Evolutionary conservation across 176 grass and related monocot species (phyloP).

Genomic region (Tillandsia fasciculata): DNA sequence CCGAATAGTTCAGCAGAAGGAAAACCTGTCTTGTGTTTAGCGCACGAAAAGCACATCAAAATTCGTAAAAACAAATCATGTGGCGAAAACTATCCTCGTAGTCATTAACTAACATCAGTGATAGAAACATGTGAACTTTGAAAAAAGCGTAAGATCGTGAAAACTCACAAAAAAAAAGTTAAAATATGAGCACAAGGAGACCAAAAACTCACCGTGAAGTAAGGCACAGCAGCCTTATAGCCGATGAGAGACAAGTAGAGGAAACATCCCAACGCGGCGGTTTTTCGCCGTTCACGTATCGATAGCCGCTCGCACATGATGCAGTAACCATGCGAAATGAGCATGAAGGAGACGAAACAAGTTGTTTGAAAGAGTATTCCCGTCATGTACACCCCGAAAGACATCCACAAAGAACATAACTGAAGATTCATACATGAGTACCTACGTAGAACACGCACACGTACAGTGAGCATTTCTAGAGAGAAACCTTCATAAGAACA

Average conservation of each 20-base stretch:
- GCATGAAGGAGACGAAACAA: slow-evolving; percentile 81
- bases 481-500: no score
- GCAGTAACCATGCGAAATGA: slow-evolving; percentile 91
- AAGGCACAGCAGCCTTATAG: slow-evolving; percentile 77
- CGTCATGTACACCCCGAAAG: slow-evolving; percentile 87
- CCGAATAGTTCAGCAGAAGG: slow-evolving; percentile 57
- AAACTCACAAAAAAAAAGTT: no score
- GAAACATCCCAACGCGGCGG: slow-evolving; percentile 49
- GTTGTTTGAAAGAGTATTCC: slow-evolving; percentile 96
- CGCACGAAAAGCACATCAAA: background rate
- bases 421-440: slow-evolving; percentile 86
- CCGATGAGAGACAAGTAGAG: slow-evolving; percentile 90
- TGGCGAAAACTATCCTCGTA: background rate
- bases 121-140: no score
- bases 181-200: background rate
- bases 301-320: slow-evolving; percentile 84
- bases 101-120: background rate
- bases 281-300: slow-evolving; percentile 59
- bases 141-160: no score
- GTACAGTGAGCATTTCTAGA: background rate
- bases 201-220: slow-evolving; percentile 54
- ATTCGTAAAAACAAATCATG: background rate
- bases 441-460: slow-evolving; percentile 27
- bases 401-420: slow-evolving; percentile 92
- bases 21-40: slow-evolving; percentile 33